Evolutionary conservation across 2,329 filamentous ascomycete species (phyloP), one percentile per base, ranked within the genome.

Genomic region (Penicillium sp.): DNA sequence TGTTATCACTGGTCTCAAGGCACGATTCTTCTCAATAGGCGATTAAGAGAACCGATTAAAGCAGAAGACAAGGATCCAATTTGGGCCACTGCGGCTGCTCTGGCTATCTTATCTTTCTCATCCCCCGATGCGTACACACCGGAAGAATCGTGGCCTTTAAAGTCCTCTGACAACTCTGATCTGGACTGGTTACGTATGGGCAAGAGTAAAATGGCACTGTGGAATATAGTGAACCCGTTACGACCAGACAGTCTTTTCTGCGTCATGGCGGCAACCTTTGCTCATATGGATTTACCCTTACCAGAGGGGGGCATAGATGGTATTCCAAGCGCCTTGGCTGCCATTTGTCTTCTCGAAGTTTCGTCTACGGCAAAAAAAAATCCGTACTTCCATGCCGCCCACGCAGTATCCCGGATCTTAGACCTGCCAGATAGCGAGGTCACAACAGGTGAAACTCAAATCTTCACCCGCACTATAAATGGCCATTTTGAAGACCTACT

Each of bases 131-230:
- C 74, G 2, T 51, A 50, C 47, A 68, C 72, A 0, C 73, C 82
- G 0, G 69, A 79, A 50, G 69, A 82, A 54, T 76, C 81, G 2
- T 89, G 85, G 85, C 86, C 86, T 0, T 71, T 88, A 1, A 80
- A 76, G 37, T 60, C 71, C 2, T 67, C 74, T 0, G 72, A 72
- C 0, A 58, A 73, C 0, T 65, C 71, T 1, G 83, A 87, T 59
- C 73, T 88, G 1, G 77, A 83, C 63, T 89, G 85, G 86, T 67
- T 88, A 2, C 81, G 75, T 50, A 78, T 88, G 67, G 79, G 76
- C 56, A 78, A 83, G 13, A 83, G 83, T 0, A 88, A 88, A 69
- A 78, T 75, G 53, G 76, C 78, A 19, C 16, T 50, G n/a, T 43
- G 37, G 33, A 0, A 50, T 2, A 27, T 29, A n/a, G 35, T 50